A percentile compares a stretch with the other conserved stretches of the same genome.
Evolutionary conservation across 202 grass and related monocot species (phyloP).

Genomic region (Dendrocalamus latiflorus): DNA sequence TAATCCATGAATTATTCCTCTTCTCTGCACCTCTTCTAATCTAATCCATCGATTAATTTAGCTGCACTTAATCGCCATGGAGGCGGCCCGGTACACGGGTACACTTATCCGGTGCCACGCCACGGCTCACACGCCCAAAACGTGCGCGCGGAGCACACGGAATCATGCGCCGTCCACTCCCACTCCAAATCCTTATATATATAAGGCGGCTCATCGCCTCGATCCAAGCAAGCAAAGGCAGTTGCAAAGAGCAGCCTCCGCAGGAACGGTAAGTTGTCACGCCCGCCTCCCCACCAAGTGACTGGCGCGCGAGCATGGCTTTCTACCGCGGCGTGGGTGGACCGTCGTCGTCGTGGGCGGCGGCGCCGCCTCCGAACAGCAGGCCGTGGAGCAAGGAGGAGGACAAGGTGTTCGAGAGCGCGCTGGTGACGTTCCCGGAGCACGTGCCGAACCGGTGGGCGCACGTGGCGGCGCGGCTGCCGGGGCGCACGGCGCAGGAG

Average conservation of each 20-base stretch:
- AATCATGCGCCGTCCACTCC: background rate
- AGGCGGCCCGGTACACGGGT: background rate
- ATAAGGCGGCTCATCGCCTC: constrained; percentile 18
- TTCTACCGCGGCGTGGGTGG: constrained; percentile 26
- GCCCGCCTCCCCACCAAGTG: too few species aligned
- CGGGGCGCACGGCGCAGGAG: constrained; percentile 51
- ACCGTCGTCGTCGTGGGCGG: background rate
- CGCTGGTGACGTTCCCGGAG: constrained; percentile 57
- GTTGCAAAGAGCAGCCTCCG: background rate
- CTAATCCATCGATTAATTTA: background rate
- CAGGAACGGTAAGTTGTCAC: background rate
- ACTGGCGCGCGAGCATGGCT: constrained; percentile 6
- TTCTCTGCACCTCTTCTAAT: background rate
- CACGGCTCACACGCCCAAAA: constrained; percentile 29
- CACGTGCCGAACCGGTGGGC: constrained; percentile 50
- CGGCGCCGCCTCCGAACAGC: background rate
- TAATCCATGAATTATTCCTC: background rate
- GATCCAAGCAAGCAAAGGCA: background rate
- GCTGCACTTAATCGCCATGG: background rate
- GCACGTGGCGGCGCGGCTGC: constrained; percentile 53
- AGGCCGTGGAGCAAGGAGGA: constrained; percentile 60
- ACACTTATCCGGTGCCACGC: constrained; percentile 28
- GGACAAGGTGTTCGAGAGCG: constrained; percentile 85
- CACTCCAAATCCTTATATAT: constrained; percentile 15
- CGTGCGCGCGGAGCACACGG: background rate